phyloP scores from a whole-genome alignment of 2,329 filamentous ascomycete genomes.

The Cladosporium sphaerospermum region DNA sequence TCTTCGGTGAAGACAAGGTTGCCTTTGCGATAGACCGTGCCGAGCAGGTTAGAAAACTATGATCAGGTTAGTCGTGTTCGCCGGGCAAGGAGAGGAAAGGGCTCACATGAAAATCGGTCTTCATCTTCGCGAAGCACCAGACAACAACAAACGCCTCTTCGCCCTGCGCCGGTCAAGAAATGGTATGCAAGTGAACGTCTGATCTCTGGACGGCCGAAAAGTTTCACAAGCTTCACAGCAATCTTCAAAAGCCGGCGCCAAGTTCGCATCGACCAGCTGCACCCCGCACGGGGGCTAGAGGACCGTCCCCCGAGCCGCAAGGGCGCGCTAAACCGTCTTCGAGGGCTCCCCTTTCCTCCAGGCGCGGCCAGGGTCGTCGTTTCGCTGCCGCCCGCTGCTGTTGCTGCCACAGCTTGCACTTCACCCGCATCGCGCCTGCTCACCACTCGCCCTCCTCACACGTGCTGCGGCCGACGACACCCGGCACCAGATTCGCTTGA shows the following conservation, averaged over 20 bases:
- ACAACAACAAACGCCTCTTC: background rate
- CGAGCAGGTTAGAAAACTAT: conserved; percentile 95
- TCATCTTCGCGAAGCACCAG: conserved; percentile 59
- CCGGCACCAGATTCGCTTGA: conserved; percentile 7
- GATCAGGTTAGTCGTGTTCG: background rate
- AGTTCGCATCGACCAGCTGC: conserved; percentile 1
- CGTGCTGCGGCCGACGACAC: background rate
- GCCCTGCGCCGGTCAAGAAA: conserved; percentile 1
- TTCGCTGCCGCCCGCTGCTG: background rate
- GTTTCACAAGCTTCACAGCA: conserved; percentile 3
- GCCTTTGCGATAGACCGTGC: conserved; percentile 96
- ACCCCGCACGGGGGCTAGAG: conserved; percentile 8
- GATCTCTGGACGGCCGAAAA: background rate
- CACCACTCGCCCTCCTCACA: background rate
- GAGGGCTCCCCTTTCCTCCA: conserved; percentile 8
- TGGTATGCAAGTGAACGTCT: background rate
- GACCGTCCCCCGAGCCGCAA: conserved; percentile 3
- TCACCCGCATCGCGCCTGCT: conserved; percentile 8
- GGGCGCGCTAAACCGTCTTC: background rate
- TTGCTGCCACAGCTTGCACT: background rate
- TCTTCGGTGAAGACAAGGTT: conserved; percentile 95
- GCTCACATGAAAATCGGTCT: conserved; percentile 94
- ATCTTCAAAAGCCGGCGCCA: conserved; percentile 7
- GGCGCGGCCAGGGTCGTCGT: background rate
- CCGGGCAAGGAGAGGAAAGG: background rate